Base-by-base conservation (phyloP, 1,139 yeast genomes). In the Groenewaldozyma sp. region DNA sequence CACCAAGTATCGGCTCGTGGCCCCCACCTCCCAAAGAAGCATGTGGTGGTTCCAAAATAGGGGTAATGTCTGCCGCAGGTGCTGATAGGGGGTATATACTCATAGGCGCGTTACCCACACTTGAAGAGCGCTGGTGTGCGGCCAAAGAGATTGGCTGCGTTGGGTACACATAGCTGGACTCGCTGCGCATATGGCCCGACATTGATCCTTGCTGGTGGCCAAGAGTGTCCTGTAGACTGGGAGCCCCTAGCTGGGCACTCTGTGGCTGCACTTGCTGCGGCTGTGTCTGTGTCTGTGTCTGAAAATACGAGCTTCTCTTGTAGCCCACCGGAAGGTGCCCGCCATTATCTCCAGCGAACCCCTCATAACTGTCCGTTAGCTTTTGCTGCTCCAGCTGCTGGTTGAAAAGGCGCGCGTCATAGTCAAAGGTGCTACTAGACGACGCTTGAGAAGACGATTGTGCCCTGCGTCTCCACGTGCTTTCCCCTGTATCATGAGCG, bases 321-420 rank as follows among this genome's bases (percentile, higher is more conserved):
- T 29, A 29, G 9, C 11, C 10, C 20, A 29, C 10, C n/a, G 14
- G 11, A 7, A 22, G 7, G 26, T 11, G 7, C 11, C 11, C 26
- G 7, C 26, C 26, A 22, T 7, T 7, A 22, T 22, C 11, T 21
- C 17, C 33, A 7, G 9, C n/a, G 7, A 27, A 13, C 31, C 14
- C 31, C 5, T 27, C 31, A 5, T n/a, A 27, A 9, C 14, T 17
- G 22, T 29, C n/a, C 33, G 18, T 4, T 18, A 16, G 33, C 1
- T 44, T 40, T 18, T 48, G 45, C 31, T 32, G 48, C 29, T 45
- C 43, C 11, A 39, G 38, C 34, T 42, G 47, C 29, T 38, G 48
- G 34, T 38, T 34, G 36, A 17, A 31, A 37, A 37, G 36, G 16
- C 26, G 31, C 24, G 28, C 31, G 26, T 19, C 40, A 27, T 31